These are phyloP conservation scores for Exophiala bonariae DNA, from an alignment of 2,329 filamentous ascomycete genomes.

Conservation along the genomic window DNA sequence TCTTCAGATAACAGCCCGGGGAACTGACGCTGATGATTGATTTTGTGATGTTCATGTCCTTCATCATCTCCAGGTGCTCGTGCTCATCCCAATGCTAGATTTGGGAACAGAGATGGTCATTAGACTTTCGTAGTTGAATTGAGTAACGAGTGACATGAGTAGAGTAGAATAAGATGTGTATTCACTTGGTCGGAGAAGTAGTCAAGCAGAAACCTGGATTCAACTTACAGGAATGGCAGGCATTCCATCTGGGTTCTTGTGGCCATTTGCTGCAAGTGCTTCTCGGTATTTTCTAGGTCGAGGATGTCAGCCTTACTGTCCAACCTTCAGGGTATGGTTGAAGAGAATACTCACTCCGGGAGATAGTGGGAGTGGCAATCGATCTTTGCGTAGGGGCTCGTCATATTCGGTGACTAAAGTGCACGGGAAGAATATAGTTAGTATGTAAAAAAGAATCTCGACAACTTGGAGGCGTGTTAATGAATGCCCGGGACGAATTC, in stretches of 20 bases:
- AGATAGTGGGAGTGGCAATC: slow-evolving; percentile 27
- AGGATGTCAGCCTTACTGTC: no score
- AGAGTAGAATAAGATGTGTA: background rate
- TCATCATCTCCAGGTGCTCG: slow-evolving; percentile 53
- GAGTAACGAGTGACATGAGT: background rate
- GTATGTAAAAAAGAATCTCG: no score
- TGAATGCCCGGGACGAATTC: no score
- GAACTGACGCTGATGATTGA: slow-evolving; percentile 57
- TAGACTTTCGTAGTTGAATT: no score
- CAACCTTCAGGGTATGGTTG: no score
- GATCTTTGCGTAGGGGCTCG: slow-evolving; percentile 23
- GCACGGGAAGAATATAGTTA: no score
- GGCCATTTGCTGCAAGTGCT: slow-evolving; percentile 25
- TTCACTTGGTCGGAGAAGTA: background rate
- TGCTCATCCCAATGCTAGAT: slow-evolving; percentile 45
- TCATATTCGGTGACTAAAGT: slow-evolving; percentile 3
- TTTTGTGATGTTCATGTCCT: slow-evolving; percentile 48
- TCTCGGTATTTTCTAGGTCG: slow-evolving; percentile 21
- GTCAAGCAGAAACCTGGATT: background rate
- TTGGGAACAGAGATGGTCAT: slow-evolving; percentile 7
- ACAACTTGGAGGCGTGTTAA: no score
- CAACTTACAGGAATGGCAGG: slow-evolving; percentile 23
- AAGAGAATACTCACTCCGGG: slow-evolving; percentile 21
- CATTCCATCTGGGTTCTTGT: slow-evolving; percentile 27
- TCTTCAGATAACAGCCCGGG: slow-evolving; percentile 52